Conservation (phyloP, 192 early-diverging fungal genomes). For the Podila epigama region DNA sequence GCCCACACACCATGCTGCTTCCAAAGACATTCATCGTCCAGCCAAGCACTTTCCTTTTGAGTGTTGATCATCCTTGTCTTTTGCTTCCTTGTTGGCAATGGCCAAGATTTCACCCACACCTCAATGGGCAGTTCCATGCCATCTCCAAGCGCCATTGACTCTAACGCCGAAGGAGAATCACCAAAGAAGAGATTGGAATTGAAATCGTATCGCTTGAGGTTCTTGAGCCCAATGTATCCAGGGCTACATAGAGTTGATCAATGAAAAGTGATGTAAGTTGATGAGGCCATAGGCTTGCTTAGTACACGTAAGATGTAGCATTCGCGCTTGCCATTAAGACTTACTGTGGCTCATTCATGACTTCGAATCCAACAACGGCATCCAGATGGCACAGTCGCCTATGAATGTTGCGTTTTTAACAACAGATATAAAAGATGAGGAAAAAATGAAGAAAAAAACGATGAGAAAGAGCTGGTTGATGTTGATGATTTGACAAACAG, state of each 20-base stretch:
- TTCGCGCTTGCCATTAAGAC: conserved; percentile 2
- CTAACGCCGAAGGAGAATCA: conserved; percentile 71
- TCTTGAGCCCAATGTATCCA: conserved; percentile 78
- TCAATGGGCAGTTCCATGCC: conserved; percentile 78
- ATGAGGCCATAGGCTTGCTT: background rate
- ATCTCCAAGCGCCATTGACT: conserved; percentile 78
- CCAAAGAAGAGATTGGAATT: conserved; percentile 74
- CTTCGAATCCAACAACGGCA: conserved; percentile 79
- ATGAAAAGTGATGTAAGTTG: background rate
- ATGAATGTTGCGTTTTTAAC: too few species aligned
- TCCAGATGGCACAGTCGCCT: conserved; percentile 70
- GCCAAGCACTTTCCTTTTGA: conserved; percentile 66
- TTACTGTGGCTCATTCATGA: conserved; percentile 79
- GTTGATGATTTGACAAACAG: too few species aligned
- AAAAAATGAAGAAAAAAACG: background rate
- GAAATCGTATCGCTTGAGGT: conserved; percentile 67
- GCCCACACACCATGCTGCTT: conserved; percentile 80
- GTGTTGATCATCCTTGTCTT: conserved; percentile 64
- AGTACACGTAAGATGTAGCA: background rate
- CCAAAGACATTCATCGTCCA: conserved; percentile 76
- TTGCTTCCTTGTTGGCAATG: conserved; percentile 69
- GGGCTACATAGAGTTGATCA: conserved; percentile 30
- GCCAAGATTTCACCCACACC: conserved; percentile 79
- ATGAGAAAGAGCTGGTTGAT: too few species aligned
- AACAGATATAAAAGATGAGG: background rate